Evolutionary conservation across 805 yeast genomes (phyloP), one percentile per base, ranked within the genome.

Genomic region (Yarrowia keelungensis): DNA sequence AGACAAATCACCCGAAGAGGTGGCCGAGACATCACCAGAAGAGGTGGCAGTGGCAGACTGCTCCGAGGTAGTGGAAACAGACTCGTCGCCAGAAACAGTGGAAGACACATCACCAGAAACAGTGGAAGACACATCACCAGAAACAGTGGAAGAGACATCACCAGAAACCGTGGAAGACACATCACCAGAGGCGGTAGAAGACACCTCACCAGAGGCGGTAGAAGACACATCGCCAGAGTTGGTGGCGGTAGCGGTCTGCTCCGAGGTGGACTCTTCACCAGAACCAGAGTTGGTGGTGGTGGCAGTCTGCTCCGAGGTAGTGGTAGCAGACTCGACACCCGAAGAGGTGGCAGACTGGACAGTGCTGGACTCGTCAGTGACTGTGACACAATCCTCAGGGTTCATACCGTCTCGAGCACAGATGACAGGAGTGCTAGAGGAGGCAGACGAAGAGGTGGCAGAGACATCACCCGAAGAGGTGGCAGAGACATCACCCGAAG

Each of bases 311-410:
- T 19, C 19, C 19, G 68, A 12, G 32, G n/a, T 15, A 8, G 58
- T 19, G 26, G 66, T 43, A 49, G 58, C 19, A n/a, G 39, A 56
- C 41, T 42, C 43, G 8, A 19, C 51, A 41, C 50, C 43, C 5
- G 47, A 35, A 41, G 49, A 49, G 43, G 67, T 59, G 46, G 46
- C 46, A 43, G 46, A 47, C 15, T 26, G 22, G 9, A 43, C 10
- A n/a, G 46, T 43, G 14, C 46, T 43, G 9, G 46, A 43, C 14
- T n/a, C 46, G 14, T 43, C 46, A 5, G 46, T 43, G 8, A 43
- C 22, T 5, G 46, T 43, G 46, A 43, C n/a, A 43, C 46, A 43
- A 19, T 43, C 46, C 9, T 43, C 46, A 8, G 19, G 19, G 19
- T 43, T 10, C 22, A 12, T 41, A 14, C 46, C 46, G 14, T 43